phyloP scores from a whole-genome alignment of 331 rosid species.

The Pyracantha coccinea region DNA sequence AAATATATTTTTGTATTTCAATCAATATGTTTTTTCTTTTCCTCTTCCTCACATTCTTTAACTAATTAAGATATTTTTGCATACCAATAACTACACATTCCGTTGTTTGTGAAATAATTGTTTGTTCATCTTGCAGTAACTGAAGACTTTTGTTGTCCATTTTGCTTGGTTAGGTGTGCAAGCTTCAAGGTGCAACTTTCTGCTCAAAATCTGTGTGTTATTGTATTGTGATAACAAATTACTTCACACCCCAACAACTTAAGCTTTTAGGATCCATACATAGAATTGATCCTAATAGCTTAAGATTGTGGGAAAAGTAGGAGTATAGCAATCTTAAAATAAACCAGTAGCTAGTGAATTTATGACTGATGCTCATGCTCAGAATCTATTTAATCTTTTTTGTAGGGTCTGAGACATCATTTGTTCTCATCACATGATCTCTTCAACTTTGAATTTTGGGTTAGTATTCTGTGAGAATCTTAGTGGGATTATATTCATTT shows the following conservation, averaged over 20 bases:
- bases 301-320: background rate
- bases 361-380: conserved; percentile 16
- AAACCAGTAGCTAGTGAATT: conserved; percentile 1
- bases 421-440: conserved; percentile 69
- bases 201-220: background rate
- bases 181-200: conserved; percentile 59
- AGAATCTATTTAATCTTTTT: conserved; percentile 5
- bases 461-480: conserved; percentile 35
- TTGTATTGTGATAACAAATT: background rate
- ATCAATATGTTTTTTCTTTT: background rate
- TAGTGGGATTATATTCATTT: conserved; percentile 6
- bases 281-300: background rate
- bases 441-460: conserved; percentile 90
- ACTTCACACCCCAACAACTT: background rate
- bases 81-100: background rate
- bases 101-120: background rate
- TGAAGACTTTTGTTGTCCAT: conserved; percentile 77
- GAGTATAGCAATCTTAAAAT: background rate
- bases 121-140: conserved; percentile 52
- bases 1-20: background rate
- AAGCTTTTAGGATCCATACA: background rate
- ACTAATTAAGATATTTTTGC: background rate
- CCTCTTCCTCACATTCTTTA: background rate
- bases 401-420: conserved; percentile 80
- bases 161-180: conserved; percentile 81